Evolutionary conservation across 2,329 filamentous ascomycete species (phyloP).

Genomic region (Nectriaceae sp.): DNA sequence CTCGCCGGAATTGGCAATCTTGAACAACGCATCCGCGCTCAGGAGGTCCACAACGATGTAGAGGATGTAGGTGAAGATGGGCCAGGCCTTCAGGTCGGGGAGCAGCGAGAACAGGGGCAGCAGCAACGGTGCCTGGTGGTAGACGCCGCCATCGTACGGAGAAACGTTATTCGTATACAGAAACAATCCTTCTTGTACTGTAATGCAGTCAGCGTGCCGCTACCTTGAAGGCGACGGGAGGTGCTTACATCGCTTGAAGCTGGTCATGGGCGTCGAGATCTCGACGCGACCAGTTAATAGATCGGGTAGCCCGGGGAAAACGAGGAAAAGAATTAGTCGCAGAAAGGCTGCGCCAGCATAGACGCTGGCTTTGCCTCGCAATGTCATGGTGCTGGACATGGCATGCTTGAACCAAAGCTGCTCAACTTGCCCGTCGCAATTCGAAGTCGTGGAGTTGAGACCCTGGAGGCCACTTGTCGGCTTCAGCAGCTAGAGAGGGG

Average conservation of each 20-base stretch:
- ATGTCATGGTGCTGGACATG: constrained; percentile 41
- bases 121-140: constrained; percentile 81
- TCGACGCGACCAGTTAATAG: constrained; percentile 90
- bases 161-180: constrained; percentile 96
- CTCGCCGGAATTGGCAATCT: constrained; percentile 81
- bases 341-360: constrained; percentile 77
- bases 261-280: constrained; percentile 94
- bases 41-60: constrained; percentile 82
- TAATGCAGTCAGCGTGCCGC: background rate
- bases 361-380: constrained; percentile 52
- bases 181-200: constrained; percentile 84
- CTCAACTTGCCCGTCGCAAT: constrained; percentile 16
- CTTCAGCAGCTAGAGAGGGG: constrained; percentile 20
- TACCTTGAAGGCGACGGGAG: background rate
- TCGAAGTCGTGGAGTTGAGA: constrained; percentile 28
- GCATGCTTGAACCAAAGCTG: constrained; percentile 29
- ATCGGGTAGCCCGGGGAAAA: constrained; percentile 82
- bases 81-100: constrained; percentile 66
- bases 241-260: constrained; percentile 89
- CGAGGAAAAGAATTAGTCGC: constrained; percentile 75
- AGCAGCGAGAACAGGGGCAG: constrained; percentile 90
- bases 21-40: constrained; percentile 75
- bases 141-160: constrained; percentile 91
- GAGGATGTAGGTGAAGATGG: constrained; percentile 75
- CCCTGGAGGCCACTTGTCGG: constrained; percentile 34